Evolutionary conservation across 176 grass and related monocot genomes (phyloP).

Genomic region (Tillandsia leiboldiana): DNA sequence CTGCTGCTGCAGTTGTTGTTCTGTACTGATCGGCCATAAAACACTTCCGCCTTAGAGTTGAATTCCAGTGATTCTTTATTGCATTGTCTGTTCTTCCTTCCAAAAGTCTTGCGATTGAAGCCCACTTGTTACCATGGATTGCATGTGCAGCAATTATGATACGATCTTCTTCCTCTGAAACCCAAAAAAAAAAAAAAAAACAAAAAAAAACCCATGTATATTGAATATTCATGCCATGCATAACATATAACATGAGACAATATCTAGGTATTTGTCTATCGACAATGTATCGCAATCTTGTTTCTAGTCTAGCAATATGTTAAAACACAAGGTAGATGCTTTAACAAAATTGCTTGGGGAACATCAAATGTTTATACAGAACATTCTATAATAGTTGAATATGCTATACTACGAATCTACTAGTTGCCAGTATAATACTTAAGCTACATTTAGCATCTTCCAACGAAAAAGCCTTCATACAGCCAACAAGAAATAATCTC

Average conservation of each 20-base stretch:
- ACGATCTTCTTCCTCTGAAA: constrained; percentile 80
- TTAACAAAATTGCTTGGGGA: too few species aligned
- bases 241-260: not conserved
- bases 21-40: constrained; percentile 32
- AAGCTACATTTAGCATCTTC: not conserved
- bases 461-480: not conserved
- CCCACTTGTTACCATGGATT: constrained; percentile 93
- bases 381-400: too few species aligned
- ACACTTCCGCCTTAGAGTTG: constrained; percentile 60
- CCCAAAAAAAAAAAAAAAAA: constrained; percentile 22
- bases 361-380: too few species aligned
- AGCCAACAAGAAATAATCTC: not conserved
- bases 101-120: constrained; percentile 80
- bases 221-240: not conserved
- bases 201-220: not conserved
- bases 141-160: constrained; percentile 78
- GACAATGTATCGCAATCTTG: too few species aligned
- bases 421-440: too few species aligned
- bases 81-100: constrained; percentile 87
- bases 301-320: too few species aligned
- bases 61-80: constrained; percentile 99
- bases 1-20: not conserved
- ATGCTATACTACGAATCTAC: too few species aligned
- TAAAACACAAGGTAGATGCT: too few species aligned
- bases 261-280: too few species aligned